Evolutionary conservation across 805 yeast species (phyloP).

Genomic region (Ogataea saltuana): DNA sequence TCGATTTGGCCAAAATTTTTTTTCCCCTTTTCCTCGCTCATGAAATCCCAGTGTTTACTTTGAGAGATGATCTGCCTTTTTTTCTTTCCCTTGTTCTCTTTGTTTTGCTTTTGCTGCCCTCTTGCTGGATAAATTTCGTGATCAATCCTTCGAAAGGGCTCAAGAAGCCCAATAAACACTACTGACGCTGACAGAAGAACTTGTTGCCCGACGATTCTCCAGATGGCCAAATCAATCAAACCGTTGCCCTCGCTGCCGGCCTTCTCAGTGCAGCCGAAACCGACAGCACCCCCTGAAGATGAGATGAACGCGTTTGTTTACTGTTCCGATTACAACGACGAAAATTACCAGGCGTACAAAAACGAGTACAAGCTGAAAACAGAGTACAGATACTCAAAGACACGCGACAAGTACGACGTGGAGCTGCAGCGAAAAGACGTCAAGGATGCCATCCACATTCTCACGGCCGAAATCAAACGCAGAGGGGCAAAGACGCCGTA

Average conservation of each 20-base stretch:
- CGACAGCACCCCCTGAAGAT: constrained; percentile 7
- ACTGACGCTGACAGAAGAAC: no score
- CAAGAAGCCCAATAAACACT: constrained; percentile 2
- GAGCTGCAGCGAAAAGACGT: constrained; percentile 65
- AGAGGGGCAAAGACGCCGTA: constrained; percentile 74
- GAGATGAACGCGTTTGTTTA: constrained; percentile 33
- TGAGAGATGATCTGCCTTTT: constrained; percentile 5
- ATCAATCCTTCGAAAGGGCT: no score
- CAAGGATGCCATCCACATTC: constrained; percentile 63
- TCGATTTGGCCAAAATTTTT: neutral
- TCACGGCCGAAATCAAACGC: constrained; percentile 71
- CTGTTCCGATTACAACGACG: constrained; percentile 30
- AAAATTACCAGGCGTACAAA: constrained; percentile 31
- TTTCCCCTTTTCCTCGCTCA: neutral
- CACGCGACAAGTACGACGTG: constrained; percentile 29
- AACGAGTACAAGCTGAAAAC: constrained; percentile 31
- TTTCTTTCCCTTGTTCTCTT: constrained; percentile 6
- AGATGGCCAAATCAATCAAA: constrained; percentile 16
- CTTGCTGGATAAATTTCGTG: no score
- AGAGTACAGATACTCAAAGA: constrained; percentile 28
- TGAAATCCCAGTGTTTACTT: constrained; percentile 9
- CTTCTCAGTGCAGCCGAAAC: constrained; percentile 13
- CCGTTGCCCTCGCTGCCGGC: constrained; percentile 31
- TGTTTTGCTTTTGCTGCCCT: constrained; percentile 8
- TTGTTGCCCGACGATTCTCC: no score